phyloP scores from a whole-genome alignment of 2,329 filamentous ascomycete genomes.

The Cercospora citrullina region DNA sequence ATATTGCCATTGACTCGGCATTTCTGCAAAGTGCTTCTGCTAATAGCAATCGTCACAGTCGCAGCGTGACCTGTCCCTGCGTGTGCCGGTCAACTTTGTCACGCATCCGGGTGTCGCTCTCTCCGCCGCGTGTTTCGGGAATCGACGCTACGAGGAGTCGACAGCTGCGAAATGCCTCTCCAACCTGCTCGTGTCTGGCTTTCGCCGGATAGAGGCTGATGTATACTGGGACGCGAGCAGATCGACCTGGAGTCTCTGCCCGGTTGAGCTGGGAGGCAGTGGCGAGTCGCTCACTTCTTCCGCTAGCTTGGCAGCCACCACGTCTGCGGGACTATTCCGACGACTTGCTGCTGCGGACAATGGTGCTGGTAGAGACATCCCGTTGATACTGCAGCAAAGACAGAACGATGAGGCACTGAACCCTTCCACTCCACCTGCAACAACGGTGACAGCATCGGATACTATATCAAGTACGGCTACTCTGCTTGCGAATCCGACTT shows the following conservation, averaged over 20 bases:
- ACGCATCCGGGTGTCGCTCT: slow-evolving; percentile 59
- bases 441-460: slow-evolving; percentile 12
- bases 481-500: slow-evolving; percentile 8
- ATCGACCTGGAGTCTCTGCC: slow-evolving; percentile 61
- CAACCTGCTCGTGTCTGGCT: slow-evolving; percentile 62
- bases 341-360: neutral
- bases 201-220: slow-evolving; percentile 59
- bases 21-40: neutral
- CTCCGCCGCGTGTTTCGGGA: slow-evolving; percentile 59
- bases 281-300: slow-evolving; percentile 20
- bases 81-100: slow-evolving; percentile 64
- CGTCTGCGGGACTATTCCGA: neutral
- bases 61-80: slow-evolving; percentile 60
- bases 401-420: slow-evolving; percentile 14
- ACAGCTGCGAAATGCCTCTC: slow-evolving; percentile 59
- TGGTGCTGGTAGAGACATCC: neutral
- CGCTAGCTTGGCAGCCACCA: slow-evolving; percentile 15
- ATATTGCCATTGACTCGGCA: neutral
- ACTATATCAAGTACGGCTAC: slow-evolving; percentile 13
- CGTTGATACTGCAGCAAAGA: neutral
- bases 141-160: slow-evolving; percentile 53
- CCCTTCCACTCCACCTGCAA: slow-evolving; percentile 1
- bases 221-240: slow-evolving; percentile 62
- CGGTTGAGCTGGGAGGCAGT: slow-evolving; percentile 49
- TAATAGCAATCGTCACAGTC: slow-evolving; percentile 46